Base-by-base conservation (phyloP, 768 basidiomycete genomes). In the Amanita pseudoporphyria region DNA sequence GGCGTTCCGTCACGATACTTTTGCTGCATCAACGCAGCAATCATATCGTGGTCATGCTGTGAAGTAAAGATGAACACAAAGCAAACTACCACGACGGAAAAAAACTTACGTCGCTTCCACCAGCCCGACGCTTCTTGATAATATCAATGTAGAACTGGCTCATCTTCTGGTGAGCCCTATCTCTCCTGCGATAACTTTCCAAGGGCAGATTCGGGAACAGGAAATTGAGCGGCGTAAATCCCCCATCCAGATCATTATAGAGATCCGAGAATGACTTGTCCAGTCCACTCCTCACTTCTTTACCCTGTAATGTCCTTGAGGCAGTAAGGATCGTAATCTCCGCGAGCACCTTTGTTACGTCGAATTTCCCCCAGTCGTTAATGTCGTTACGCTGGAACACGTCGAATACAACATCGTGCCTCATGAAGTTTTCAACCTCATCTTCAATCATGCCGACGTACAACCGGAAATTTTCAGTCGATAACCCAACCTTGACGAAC, bases 251-350 rank as follows among this genome's bases (percentile, higher is more conserved):
- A 60, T 91, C 92, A 45, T 79, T 78, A 71, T 85, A 96, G 24
- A 87, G 67, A 22, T 87, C 69, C 0, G 96, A 88, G 67, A 95
- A 96, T 3, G 76, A 72, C 63, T 88, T 87, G 73, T 92, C 81
- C 62, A 99, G 64, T 33, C 66, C 70, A 12, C 67, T 70, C 36
- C 96, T 82, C 41, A 98, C 87, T 69, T 98, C 94, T 54, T 75
- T 78, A 45, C 96, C 96, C 66, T 98, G 96, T 1, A 99, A 74
- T 2, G 96, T 96, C 28, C 91, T 77, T 0, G 91, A 82, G 0
- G 96, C 96, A 5, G 96, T 97, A 57, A 96, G 72, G 58, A 98
- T 97, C 40, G 90, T 98, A 53, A 99, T 84, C 62, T 96, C 89
- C 18, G 84, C 76, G 63, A 93, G 73, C 39, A 76, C 72, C 47